Base-by-base conservation (phyloP, 176 grass and related monocot species). In the Bothriochloa decipiens region DNA sequence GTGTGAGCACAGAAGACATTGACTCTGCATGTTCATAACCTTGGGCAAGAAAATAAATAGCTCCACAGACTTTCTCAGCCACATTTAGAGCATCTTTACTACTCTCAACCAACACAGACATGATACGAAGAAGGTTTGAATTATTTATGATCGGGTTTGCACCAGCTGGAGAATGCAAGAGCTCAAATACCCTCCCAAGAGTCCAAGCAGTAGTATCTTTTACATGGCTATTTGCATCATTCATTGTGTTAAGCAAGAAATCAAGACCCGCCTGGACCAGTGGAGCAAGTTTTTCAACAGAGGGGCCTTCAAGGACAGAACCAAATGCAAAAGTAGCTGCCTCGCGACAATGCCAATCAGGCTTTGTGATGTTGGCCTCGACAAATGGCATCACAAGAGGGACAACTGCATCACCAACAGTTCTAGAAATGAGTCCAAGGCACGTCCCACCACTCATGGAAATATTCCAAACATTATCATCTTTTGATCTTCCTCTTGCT, bases 401-500 rank as follows among this genome's bases (percentile, higher is more conserved):
- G 11, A 97, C 90, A 62, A 97, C 57, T 46, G 78, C 84, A 92
- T 97, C 92, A 4, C 90, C 86, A 61, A 94, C 88, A 83, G 90
- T 97, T 81, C 90, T 89, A 74, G 92, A 82, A 27, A 92, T 69
- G 45, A 97, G 92, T 50, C 95, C 90, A 75, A 97, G 92, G 81
- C 94, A 97, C 17, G 86, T 89, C 11, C 86, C 90, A 67, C 88
- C 94, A 89, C 87, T 87, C 94, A 89, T 94, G 70, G 88, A 85
- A 79, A 97, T 89, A 75, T 97, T 97, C 92, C 88, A 92, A 14
- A 81, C 66, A 87, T 86, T 87, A 84, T 97, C 95, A 83, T 97
- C 95, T 80, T 97, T 82, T 97, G 92, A 86, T 97, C 95, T 75
- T 94, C 90, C 83, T 97, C 95, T 89, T 97, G 95, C 79, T 97